These are phyloP conservation scores for Eremothecium cymbalariae DNA, from an alignment of 1,139 yeast genomes.

Conservation along the genomic window DNA sequence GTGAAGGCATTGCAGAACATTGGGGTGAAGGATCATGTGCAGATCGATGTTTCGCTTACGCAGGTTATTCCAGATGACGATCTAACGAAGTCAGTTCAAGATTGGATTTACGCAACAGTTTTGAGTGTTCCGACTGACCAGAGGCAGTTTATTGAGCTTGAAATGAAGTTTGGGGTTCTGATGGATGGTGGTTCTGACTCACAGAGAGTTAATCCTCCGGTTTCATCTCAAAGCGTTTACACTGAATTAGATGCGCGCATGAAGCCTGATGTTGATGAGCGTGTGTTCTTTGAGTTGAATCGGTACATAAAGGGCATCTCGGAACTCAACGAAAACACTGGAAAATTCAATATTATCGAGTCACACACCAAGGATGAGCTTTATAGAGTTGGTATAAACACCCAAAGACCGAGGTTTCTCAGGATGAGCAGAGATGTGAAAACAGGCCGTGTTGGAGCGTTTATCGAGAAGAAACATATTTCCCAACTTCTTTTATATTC, in stretches of 20 bases:
- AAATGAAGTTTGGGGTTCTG: constrained; percentile 72
- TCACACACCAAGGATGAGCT: constrained; percentile 35
- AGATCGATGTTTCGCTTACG: constrained; percentile 44
- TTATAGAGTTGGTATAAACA: constrained; percentile 34
- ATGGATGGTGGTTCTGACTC: constrained; percentile 50
- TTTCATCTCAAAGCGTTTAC: constrained; percentile 65
- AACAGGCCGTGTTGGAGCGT: constrained; percentile 58
- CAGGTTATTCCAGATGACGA: constrained; percentile 78
- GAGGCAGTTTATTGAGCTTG: constrained; percentile 64
- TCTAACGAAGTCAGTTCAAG: constrained; percentile 70
- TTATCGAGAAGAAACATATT: constrained; percentile 64
- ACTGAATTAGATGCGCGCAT: constrained; percentile 51
- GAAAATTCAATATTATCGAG: constrained; percentile 35
- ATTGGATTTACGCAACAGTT: constrained; percentile 82
- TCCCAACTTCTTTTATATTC: constrained; percentile 63
- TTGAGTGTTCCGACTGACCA: constrained; percentile 52
- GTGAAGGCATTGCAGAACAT: constrained; percentile 30
- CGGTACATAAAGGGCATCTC: constrained; percentile 50
- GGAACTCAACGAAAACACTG: constrained; percentile 40
- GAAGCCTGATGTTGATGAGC: constrained; percentile 63
- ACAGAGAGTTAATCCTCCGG: constrained; percentile 58
- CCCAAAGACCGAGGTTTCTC: constrained; percentile 48
- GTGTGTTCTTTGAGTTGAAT: constrained; percentile 54
- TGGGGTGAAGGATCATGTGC: constrained; percentile 24
- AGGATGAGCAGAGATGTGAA: constrained; percentile 59